Evolutionary conservation across 176 grass and related monocot genomes (phyloP), one percentile per base, ranked within the genome.

Genomic region (Lolium multiflorum): DNA sequence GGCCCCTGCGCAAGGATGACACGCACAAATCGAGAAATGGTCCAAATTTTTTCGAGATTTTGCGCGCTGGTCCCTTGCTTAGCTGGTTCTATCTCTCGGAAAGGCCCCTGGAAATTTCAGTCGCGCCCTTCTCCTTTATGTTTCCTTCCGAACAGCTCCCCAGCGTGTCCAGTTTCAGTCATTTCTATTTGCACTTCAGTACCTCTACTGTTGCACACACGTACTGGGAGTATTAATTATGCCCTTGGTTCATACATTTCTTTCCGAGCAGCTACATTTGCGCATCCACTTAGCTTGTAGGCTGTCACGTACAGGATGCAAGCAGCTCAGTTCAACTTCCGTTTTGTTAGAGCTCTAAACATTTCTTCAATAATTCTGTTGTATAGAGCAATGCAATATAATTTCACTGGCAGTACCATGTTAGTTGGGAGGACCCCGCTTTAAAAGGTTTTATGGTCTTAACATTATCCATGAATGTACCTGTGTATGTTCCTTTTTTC

Each of bases 11-110:
- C 28, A 67, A 67, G 64, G 64, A 38, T 67, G 64, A 68, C 65
- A 68, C 31, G 65, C 65, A 68, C 65, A 18, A 39, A 38, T 68
- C 7, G 65, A 68, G 65, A 68, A 68, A 39, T 39, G 65, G 65
- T 68, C 65, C 16, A 38, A 68, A 4, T 18, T 68, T 68, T 68
- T 68, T 68, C 0, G 16, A 39, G 65, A 18, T 68, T 68, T 68
- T 38, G 15, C 31, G 0, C 15, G 65, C 31, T 1, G 65, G 65
- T 68, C 31, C 31, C 64, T 67, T 28, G 26, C 28, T 17, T 37
- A 18, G 15, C 5, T 56, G 16, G 17, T 56, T 2, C 17, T 56
- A 7, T 56, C 54, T 56, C 15, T 15, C 65, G 6, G 65, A 38
- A 13, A 68, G 31, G 7, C 7, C 31, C 28, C 31, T 18, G 1